Conservation (phyloP, 306 rosid species). For the Rosa rugosa region DNA sequence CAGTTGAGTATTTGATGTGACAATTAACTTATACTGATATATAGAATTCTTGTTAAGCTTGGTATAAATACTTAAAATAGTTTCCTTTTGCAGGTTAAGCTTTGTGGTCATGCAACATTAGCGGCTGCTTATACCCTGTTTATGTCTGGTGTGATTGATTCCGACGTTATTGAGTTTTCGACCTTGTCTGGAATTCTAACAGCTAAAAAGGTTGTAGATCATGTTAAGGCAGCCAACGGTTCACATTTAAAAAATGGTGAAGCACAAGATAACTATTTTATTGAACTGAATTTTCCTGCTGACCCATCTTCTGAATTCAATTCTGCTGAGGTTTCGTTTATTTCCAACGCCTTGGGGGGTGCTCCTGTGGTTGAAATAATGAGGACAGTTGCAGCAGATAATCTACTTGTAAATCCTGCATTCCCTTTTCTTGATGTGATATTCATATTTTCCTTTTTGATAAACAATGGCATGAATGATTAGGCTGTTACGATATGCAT, state of each 20-base stretch:
- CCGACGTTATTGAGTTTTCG: conserved; percentile 48
- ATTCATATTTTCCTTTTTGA: background rate
- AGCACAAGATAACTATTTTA: conserved; percentile 16
- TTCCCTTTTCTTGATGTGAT: background rate
- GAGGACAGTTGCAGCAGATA: conserved; percentile 31
- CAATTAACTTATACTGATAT: background rate
- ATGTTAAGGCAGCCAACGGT: conserved; percentile 1
- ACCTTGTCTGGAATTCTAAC: conserved; percentile 68
- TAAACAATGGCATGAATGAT: background rate
- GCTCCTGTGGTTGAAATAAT: conserved; percentile 48
- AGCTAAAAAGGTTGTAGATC: conserved; percentile 29
- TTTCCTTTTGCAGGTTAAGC: conserved; percentile 51
- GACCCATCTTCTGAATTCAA: conserved; percentile 28
- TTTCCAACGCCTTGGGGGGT: conserved; percentile 47
- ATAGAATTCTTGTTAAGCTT: background rate
- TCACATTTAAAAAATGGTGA: conserved; percentile 11
- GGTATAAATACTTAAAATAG: background rate
- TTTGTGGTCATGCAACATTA: conserved; percentile 88
- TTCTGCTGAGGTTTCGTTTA: conserved; percentile 30
- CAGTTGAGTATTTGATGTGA: background rate
- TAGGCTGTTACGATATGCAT: background rate
- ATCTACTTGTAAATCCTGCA: conserved; percentile 50
- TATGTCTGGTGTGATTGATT: conserved; percentile 43
- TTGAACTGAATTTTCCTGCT: conserved; percentile 54
- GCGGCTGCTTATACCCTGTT: conserved; percentile 68